A percentile compares a stretch with the other conserved stretches of the same genome.
Conservation (phyloP, 805 yeast genomes). For the Ogataea philodendri region DNA sequence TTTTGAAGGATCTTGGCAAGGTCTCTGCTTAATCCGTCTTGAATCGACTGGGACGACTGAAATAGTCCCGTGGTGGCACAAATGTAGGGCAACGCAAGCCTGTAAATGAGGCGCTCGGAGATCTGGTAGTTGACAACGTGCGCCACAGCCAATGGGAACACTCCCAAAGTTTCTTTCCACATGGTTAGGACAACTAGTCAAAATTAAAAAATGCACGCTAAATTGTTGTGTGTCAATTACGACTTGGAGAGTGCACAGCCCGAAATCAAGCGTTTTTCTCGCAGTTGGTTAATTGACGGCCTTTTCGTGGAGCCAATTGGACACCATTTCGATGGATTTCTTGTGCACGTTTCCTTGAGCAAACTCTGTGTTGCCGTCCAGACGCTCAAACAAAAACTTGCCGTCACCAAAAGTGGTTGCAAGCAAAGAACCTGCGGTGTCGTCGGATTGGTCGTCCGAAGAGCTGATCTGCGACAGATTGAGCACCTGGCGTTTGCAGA, state of each 20-base stretch:
- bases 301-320: constrained; percentile 75
- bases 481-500: constrained; percentile 48
- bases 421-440: constrained; percentile 35
- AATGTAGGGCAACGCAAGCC: constrained; percentile 16
- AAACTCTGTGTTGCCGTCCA: constrained; percentile 74
- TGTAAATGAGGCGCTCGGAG: constrained; percentile 17
- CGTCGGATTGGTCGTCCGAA: constrained; percentile 32
- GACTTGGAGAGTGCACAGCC: constrained; percentile 4
- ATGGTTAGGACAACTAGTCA: constrained; percentile 7
- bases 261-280: too few relatives aligned
- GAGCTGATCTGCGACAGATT: constrained; percentile 44
- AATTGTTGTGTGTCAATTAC: too few relatives aligned
- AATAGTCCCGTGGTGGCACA: constrained; percentile 6
- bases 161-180: constrained; percentile 15
- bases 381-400: constrained; percentile 58
- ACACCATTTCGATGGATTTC: constrained; percentile 55
- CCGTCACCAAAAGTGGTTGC: constrained; percentile 43
- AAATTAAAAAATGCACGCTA: too few relatives aligned
- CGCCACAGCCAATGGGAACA: constrained; percentile 11
- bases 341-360: constrained; percentile 70
- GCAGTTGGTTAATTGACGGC: constrained; percentile 60
- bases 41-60: constrained; percentile 6
- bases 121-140: constrained; percentile 22
- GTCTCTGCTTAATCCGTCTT: constrained; percentile 13
- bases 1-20: constrained; percentile 11